Evolutionary conservation across 1,284 basidiomycete species (phyloP).

Genomic region (Austropuccinia psidii): DNA sequence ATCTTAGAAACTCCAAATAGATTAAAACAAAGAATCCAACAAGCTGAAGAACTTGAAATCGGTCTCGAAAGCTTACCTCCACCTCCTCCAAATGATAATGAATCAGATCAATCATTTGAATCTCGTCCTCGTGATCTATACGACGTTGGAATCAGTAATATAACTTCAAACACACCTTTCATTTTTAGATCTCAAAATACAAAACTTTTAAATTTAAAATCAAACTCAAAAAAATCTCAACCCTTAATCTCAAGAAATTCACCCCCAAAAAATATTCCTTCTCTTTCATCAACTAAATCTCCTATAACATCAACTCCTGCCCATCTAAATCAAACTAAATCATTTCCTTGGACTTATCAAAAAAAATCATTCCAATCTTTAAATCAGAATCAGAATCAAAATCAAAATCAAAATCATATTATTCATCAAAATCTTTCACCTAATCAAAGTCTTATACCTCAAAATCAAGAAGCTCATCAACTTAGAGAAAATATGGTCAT

Average conservation of each 20-base stretch:
- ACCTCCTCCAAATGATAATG: background rate
- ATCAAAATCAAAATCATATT: background rate
- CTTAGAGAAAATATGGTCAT: background rate
- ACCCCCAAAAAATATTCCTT: constrained; percentile 6
- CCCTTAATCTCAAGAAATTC: background rate
- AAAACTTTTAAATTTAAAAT: no score
- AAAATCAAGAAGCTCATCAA: constrained; percentile 9
- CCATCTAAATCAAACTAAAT: background rate
- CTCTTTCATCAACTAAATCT: background rate
- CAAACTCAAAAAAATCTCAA: no score
- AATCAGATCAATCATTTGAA: background rate
- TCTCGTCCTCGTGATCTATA: constrained; percentile 4
- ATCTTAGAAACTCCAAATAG: background rate
- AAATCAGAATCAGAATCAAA: no score
- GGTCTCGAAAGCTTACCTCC: constrained; percentile 18
- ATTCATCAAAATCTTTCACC: background rate
- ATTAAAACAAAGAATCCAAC: background rate
- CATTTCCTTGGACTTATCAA: background rate
- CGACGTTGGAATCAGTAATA: constrained; percentile 19
- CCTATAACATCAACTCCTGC: constrained; percentile 35
- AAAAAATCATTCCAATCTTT: background rate
- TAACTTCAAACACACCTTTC: background rate
- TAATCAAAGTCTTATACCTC: constrained; percentile 23
- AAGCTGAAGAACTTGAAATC: background rate
- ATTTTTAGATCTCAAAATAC: background rate